Conservation (phyloP, 768 basidiomycete species). For the Tulasnella sp. region DNA sequence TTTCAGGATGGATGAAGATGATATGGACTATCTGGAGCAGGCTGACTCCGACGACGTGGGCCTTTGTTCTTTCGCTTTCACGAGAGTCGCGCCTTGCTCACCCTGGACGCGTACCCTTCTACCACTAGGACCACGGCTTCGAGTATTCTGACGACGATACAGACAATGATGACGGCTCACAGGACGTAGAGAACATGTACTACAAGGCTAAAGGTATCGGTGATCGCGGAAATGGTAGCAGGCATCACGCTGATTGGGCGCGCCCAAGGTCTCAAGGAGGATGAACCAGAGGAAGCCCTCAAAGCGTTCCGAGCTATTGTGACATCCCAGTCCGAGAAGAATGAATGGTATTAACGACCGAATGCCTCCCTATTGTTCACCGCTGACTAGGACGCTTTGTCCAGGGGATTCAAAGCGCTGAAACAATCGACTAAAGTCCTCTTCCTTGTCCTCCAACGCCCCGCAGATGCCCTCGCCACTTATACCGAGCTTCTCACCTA, state of each 20-base stretch:
- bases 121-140: constrained; percentile 79
- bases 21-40: constrained; percentile 88
- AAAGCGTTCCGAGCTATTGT: constrained; percentile 89
- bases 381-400: constrained; percentile 15
- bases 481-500: constrained; percentile 88
- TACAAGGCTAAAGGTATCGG: constrained; percentile 89
- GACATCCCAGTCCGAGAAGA: constrained; percentile 87
- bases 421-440: constrained; percentile 97
- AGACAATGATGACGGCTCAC: constrained; percentile 74
- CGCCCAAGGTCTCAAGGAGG: constrained; percentile 84
- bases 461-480: constrained; percentile 80
- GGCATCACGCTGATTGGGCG: background rate
- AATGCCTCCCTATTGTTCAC: background rate
- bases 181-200: constrained; percentile 97
- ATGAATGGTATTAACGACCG: constrained; percentile 75
- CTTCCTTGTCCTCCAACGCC: constrained; percentile 76
- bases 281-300: constrained; percentile 87
- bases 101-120: constrained; percentile 31
- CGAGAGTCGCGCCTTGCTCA: constrained; percentile 24
- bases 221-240: background rate
- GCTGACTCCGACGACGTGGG: constrained; percentile 81
- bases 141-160: constrained; percentile 89
- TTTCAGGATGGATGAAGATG: constrained; percentile 79
- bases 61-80: constrained; percentile 28
- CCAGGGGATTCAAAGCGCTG: constrained; percentile 97